Base-by-base conservation (phyloP, 257 asterid genomes). In the Solanum corneliomulleri region DNA sequence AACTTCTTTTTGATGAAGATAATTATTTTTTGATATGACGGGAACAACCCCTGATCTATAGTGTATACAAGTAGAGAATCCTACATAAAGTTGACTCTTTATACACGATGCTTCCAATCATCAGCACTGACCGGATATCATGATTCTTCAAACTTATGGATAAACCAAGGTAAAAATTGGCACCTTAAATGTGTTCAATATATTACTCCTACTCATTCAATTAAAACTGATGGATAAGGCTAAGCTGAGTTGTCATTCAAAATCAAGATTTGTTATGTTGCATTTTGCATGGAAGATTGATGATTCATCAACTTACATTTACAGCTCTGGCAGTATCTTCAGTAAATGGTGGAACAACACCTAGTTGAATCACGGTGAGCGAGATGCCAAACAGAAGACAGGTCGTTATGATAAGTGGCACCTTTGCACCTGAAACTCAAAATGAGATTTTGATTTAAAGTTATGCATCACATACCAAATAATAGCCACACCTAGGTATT, bases 291-390 rank as follows among this genome's bases (percentile, higher is more conserved):
- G 41, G 66, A 76, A 77, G 84, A 77, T 77, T 35, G 49, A 72
- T 37, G 6, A 27, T 77, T 58, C 83, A 70, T 71, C 72, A 41
- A 85, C 99, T 92, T 88, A 95, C 99, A 86, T 97, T 97, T 85
- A 97, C 95, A 80, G 98, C 98, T 93, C 99, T 89, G 42, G 96
- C 91, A 39, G 92, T 91, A 89, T 97, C 98, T 88, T 96, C 95
- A 9, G 96, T 91, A 92, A 94, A 97, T 72, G 99, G 94, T 44
- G 93, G 98, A 85, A 94, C 87, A 82, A 92, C 29, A 37, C 98
- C 99, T 27, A 88, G 87, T 90, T 90, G 89, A 58, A 94, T 92
- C 52, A 91, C 94, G 60, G 83, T 86, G 29, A 97, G 91, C 49
- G 98, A 93, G 88, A 94, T 41, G 27, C 86, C 91, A 86, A 92